Evolutionary conservation across 192 early-diverging fungal species (phyloP).

Genomic region (Podila epigama): DNA sequence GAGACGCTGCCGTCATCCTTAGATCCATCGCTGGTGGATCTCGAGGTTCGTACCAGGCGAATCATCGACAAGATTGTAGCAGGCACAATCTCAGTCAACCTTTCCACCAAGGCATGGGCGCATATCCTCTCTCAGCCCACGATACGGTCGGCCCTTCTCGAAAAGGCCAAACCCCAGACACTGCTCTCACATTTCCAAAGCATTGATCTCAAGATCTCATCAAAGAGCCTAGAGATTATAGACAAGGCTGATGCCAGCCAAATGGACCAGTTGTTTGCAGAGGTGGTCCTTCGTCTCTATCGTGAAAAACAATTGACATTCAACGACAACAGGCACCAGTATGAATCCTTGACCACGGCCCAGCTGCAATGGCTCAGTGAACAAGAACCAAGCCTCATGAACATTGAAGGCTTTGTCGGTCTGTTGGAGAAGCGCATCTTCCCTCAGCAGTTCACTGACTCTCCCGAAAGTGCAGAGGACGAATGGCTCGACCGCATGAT

Average conservation of each 20-base stretch:
- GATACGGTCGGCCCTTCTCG: background rate
- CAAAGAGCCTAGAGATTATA: constrained; percentile 8
- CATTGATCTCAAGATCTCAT: constrained; percentile 4
- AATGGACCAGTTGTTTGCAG: constrained; percentile 7
- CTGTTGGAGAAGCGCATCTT: constrained; percentile 22
- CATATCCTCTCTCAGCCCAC: constrained; percentile 16
- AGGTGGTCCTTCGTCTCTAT: constrained; percentile 8
- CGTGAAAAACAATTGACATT: constrained; percentile 7
- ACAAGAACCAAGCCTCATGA: constrained; percentile 1
- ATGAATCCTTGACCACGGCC: constrained; percentile 2
- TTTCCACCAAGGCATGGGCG: constrained; percentile 12
- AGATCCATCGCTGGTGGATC: constrained; percentile 7
- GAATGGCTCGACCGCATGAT: constrained; percentile 33
- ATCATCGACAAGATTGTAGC: constrained; percentile 5
- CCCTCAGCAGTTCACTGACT: background rate
- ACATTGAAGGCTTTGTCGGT: constrained; percentile 35
- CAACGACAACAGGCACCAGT: background rate
- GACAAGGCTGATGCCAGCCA: constrained; percentile 6
- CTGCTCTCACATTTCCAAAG: constrained; percentile 3
- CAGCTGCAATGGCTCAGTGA: constrained; percentile 18
- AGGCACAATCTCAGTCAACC: background rate
- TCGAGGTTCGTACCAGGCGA: background rate
- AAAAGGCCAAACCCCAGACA: background rate
- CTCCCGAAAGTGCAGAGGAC: background rate
- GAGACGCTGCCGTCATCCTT: constrained; percentile 7